Evolutionary conservation across 257 asterid species (phyloP).

Genomic region (Fraxinus anomala): DNA sequence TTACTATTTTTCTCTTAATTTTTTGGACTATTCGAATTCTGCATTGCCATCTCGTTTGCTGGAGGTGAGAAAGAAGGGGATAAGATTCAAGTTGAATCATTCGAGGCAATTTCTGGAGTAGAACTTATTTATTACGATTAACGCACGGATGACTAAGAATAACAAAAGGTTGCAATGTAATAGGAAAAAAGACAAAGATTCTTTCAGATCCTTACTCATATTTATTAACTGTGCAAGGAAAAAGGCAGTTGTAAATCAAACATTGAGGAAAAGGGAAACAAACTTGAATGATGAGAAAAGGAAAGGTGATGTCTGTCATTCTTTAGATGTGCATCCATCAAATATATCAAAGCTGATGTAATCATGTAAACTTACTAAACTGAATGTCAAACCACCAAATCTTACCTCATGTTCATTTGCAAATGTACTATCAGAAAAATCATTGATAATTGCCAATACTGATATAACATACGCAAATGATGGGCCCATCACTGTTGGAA

Average conservation of each 20-base stretch:
- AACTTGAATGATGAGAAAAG: slow-evolving; percentile 14
- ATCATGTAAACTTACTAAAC: not conserved
- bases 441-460: slow-evolving; percentile 70
- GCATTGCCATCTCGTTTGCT: not conserved
- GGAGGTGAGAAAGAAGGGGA: not conserved
- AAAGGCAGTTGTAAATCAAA: not conserved
- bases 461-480: slow-evolving; percentile 80
- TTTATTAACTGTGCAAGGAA: not conserved
- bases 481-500: slow-evolving; percentile 98
- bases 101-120: not conserved
- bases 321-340: not conserved
- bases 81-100: not conserved
- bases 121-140: not conserved
- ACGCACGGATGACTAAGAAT: not conserved
- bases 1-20: too few relatives aligned
- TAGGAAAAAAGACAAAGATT: not conserved
- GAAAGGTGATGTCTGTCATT: slow-evolving; percentile 1
- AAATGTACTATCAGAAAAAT: slow-evolving; percentile 49
- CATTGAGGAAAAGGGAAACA: slow-evolving; percentile 13
- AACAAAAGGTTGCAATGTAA: not conserved
- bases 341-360: slow-evolving; percentile 4
- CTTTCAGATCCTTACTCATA: not conserved
- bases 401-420: slow-evolving; percentile 62
- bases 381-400: slow-evolving; percentile 20
- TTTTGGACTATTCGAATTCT: too few relatives aligned